Percentiles rank a stretch among this genome's conserved stretches.
Conservation (phyloP, 2,329 filamentous ascomycete genomes). For the Fusarium sp. region DNA sequence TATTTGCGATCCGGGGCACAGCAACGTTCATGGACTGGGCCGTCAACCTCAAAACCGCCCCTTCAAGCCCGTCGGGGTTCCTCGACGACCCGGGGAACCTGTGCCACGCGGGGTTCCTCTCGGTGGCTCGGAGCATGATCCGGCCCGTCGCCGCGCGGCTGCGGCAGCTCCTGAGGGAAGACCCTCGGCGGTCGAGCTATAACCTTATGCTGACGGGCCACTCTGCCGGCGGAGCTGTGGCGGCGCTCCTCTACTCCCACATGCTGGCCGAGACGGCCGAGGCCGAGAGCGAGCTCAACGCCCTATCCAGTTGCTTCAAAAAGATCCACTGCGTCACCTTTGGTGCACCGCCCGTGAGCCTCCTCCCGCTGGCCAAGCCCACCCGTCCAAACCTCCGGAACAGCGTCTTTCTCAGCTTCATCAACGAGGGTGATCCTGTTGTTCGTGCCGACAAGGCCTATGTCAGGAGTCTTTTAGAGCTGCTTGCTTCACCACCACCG, state of each 20-base stretch:
- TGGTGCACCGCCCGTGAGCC: constrained; percentile 82
- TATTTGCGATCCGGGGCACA: constrained; percentile 86
- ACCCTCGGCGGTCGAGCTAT: constrained; percentile 73
- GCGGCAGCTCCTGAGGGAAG: constrained; percentile 76
- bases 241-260: constrained; percentile 82
- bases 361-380: constrained; percentile 75
- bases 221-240: constrained; percentile 86
- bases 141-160: constrained; percentile 77
- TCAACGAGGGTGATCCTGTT: constrained; percentile 90
- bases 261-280: constrained; percentile 73
- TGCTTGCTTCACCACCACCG: constrained; percentile 74
- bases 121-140: constrained; percentile 81
- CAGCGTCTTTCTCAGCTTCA: constrained; percentile 81
- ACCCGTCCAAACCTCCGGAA: constrained; percentile 63
- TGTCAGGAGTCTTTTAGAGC: constrained; percentile 76
- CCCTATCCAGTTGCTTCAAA: constrained; percentile 77
- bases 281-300: constrained; percentile 75
- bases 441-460: constrained; percentile 81
- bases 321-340: constrained; percentile 88
- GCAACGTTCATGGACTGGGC: constrained; percentile 88
- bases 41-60: constrained; percentile 80
- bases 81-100: constrained; percentile 82
- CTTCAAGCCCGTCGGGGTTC: constrained; percentile 74
- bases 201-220: constrained; percentile 88
- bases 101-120: constrained; percentile 84